Base-by-base conservation (phyloP, 2,329 filamentous ascomycete species). In the Pyrenochaeta sp. region DNA sequence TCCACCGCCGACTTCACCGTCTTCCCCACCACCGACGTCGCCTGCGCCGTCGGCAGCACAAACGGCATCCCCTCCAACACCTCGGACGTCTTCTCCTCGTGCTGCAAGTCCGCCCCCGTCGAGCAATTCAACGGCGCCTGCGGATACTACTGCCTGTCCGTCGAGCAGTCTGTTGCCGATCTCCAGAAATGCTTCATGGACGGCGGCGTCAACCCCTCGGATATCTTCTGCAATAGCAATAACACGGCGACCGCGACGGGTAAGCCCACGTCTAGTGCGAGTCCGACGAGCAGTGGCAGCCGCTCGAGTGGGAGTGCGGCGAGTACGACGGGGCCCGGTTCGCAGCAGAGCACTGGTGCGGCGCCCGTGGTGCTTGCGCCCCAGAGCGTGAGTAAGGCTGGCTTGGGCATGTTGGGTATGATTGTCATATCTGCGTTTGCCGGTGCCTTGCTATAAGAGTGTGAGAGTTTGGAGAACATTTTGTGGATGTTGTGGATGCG, bases 21-120 rank as follows among this genome's bases (percentile, higher is more conserved):
- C 13, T 61, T 65, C 48, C 66, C 65, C 6, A 63, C 56, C 7
- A 14, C 44, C 28, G 66, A 69, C 32, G 43, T 55, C 23, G 55
- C 50, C 44, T 69, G 66, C 53, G 61, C 59, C 11, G 53, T 67
- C 28, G 61, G 52, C 34, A 56, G 59, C 56, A 55, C 31, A 20
- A 30, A 30, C 1, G 53, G 59, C 23, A 34, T 68, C 8, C 57
- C 63, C 6, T 47, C 44, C 36, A 67, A 63, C 48, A 63, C 62
- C 14, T 45, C 49, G 26, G 43, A 54, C 18, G 51, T 55, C 14
- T 54, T 68, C 27, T 48, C 55, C 7, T 40, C 46, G 29, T 69
- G 66, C 60, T 69, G 66, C 61, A 67, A 67, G 27, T 45, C 48
- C 22, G 64, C 63, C 6, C 58, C 63, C 6, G 65, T 68, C 31